A percentile compares a stretch with the other conserved stretches of the same genome.
Evolutionary conservation across 1,284 basidiomycete genomes (phyloP).

Genomic region (Trichosporon inkin): DNA sequence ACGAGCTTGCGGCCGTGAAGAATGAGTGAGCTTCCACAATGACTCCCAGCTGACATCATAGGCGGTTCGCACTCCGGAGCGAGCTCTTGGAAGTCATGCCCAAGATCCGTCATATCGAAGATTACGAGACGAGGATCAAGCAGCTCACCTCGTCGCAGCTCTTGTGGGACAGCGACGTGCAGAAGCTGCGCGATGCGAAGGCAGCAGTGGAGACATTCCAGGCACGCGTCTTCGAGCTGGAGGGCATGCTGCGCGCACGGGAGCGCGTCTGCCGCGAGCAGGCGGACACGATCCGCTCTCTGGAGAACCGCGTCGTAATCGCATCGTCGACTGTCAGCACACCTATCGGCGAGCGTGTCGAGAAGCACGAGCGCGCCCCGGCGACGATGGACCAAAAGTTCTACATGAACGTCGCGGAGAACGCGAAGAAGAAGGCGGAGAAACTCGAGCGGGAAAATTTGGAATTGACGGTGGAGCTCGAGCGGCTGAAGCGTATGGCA

Average conservation of each 20-base stretch:
- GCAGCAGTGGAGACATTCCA: constrained; percentile 20
- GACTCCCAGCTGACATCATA: constrained; percentile 13
- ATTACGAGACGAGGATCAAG: constrained; percentile 43
- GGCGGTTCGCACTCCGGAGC: constrained; percentile 41
- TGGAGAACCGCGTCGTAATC: constrained; percentile 13
- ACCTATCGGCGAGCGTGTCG: not conserved
- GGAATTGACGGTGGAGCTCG: constrained; percentile 25
- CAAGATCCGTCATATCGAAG: constrained; percentile 40
- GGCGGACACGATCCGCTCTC: constrained; percentile 17
- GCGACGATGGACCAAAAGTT: constrained; percentile 9
- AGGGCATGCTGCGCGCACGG: constrained; percentile 26
- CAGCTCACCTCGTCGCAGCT: constrained; percentile 39
- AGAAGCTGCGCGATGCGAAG: constrained; percentile 29
- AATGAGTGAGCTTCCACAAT: constrained; percentile 33
- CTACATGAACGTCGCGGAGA: constrained; percentile 30
- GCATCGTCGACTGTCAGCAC: not conserved
- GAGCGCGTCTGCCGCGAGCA: constrained; percentile 27
- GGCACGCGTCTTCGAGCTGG: constrained; percentile 28
- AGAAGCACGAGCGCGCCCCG: not conserved
- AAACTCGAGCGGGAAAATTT: constrained; percentile 37
- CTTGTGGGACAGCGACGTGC: constrained; percentile 39
- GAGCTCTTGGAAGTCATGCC: constrained; percentile 38
- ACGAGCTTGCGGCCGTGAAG: constrained; percentile 42
- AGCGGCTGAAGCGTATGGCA: constrained; percentile 17
- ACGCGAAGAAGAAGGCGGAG: constrained; percentile 26